phyloP scores from a whole-genome alignment of 345 rosid species.

The Syzygium grande region DNA sequence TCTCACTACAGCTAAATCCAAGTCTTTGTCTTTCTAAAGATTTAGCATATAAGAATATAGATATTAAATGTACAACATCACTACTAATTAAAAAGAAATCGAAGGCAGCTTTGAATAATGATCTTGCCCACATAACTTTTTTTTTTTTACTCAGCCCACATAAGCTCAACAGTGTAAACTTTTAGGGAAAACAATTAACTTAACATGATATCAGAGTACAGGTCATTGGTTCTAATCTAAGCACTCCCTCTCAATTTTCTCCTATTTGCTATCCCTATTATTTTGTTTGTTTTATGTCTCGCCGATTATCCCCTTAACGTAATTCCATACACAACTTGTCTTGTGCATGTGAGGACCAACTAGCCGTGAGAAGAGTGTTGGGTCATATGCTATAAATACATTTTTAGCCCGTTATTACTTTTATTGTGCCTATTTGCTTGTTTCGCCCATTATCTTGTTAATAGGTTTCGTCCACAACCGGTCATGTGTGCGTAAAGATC shows the following conservation, averaged over 20 bases:
- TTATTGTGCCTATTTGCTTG: neutral
- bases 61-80: neutral
- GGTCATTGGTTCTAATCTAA: neutral
- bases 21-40: neutral
- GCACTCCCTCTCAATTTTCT: neutral
- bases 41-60: neutral
- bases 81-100: neutral
- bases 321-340: neutral
- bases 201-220: neutral
- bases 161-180: neutral
- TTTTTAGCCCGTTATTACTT: neutral
- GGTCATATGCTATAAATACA: neutral
- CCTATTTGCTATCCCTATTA: neutral
- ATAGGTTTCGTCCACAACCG: neutral
- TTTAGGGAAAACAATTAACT: neutral
- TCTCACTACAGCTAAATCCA: neutral
- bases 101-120: neutral
- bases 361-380: neutral
- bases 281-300: neutral
- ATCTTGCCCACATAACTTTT: neutral
- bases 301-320: neutral
- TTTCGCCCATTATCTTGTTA: neutral
- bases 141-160: neutral
- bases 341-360: neutral
- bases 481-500: neutral